phyloP scores from a whole-genome alignment of 768 basidiomycete species.

The Holtermanniella nyarrowii region DNA sequence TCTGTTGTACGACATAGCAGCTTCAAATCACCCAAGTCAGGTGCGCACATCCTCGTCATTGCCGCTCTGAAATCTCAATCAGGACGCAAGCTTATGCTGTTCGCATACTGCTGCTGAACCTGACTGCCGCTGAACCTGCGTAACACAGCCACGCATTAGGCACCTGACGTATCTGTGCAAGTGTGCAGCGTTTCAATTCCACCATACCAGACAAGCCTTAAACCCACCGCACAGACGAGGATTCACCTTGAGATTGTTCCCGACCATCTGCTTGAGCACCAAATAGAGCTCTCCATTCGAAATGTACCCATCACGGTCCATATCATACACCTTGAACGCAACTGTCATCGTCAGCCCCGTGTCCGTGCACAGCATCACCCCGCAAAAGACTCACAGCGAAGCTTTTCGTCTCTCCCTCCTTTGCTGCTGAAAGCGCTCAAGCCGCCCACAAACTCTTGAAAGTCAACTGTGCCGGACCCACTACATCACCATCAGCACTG shows the following conservation, averaged over 20 bases:
- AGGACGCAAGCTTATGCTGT: too few relatives aligned
- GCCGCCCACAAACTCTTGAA: slow-evolving; percentile 97
- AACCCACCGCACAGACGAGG: neutral
- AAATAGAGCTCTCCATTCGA: slow-evolving; percentile 97
- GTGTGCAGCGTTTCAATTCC: too few relatives aligned
- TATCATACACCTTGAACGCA: slow-evolving; percentile 99
- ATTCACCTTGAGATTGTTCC: slow-evolving; percentile 86
- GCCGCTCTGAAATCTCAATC: too few relatives aligned
- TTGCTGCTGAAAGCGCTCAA: slow-evolving; percentile 95
- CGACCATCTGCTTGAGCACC: slow-evolving; percentile 99
- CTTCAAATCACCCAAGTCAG: too few relatives aligned
- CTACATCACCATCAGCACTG: slow-evolving; percentile 44
- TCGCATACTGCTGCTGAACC: too few relatives aligned
- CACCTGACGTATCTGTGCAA: too few relatives aligned
- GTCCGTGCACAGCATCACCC: neutral
- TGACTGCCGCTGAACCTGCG: too few relatives aligned
- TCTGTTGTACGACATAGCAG: too few relatives aligned
- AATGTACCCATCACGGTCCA: slow-evolving; percentile 94
- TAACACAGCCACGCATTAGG: too few relatives aligned
- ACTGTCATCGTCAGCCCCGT: slow-evolving; percentile 47
- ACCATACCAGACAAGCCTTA: too few relatives aligned
- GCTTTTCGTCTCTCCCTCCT: slow-evolving; percentile 92
- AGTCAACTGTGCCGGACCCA: slow-evolving; percentile 96
- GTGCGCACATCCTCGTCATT: too few relatives aligned
- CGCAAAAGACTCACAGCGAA: slow-evolving; percentile 61